Base-by-base conservation (phyloP, 1,139 yeast genomes). In the Saccharomyces hybrid region DNA sequence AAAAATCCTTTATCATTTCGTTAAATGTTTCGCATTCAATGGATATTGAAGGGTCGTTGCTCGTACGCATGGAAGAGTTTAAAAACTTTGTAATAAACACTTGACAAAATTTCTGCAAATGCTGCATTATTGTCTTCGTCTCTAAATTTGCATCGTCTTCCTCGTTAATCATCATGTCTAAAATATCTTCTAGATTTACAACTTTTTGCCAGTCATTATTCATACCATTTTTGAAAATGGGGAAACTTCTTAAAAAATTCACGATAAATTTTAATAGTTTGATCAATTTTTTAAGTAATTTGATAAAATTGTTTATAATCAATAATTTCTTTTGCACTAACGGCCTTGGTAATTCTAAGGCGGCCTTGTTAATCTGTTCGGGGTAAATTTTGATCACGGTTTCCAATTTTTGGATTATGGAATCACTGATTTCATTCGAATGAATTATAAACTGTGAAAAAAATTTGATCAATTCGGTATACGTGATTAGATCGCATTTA, bases 401-500 rank as follows among this genome's bases (percentile, higher is more conserved):
- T 29, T 49, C 50, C 28, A 14, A 16, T 21, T 44, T 49, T 48
- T 26, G 21, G 21, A 19, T 27, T 8, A 28, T 14, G 6, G 31
- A 21, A 16, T 48, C 50, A 8, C 38, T 28, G 21, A 48, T 31
- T 8, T 28, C 32, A 27, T 48, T 31, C 4, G 29, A 31, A 31
- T 48, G 38, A 48, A 48, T 29, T n/a, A 48, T 28, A 9, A 48
- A 31, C 19, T 48, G 29, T 4, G 50, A 48, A n/a, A 48, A 31
- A 48, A 28, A 29, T 16, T 28, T 48, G 12, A 48, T 29, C 8
- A 48, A 31, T 29, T 9, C 29, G 1, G 32, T 28, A 42, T 84
- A 85, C 74, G 83, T 77, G 19, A 77, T 69, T 59, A 78, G 65
- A 67, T 88, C 96, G 63, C 88, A 84, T 42, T 75, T 71, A 48